Evolutionary conservation across 108 stramenopile species (phyloP), one percentile per base, ranked within the genome.

Genomic region (Skeletonema marinoi): DNA sequence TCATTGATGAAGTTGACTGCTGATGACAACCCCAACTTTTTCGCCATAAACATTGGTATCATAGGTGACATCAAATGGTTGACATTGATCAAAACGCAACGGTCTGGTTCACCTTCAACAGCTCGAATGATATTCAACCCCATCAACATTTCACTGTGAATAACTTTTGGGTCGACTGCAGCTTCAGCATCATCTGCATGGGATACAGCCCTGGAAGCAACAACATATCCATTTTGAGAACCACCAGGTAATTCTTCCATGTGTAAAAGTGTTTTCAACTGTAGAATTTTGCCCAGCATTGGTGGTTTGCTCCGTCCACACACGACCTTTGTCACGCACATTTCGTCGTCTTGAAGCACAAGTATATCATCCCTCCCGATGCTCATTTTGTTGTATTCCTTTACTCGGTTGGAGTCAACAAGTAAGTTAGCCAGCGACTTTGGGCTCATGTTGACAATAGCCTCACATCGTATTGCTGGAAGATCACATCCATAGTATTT

Each of bases 341-440:
- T 83, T 48, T 71, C 71, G 74, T 72, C 79, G 9, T 90, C 79
- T 51, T 89, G 78, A 8, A 93, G 71, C 8, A 83, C 67, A 19
- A 88, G 50, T 21, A 89, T 76, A 65, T 94, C 93, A 38, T 85
- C 77, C 48, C 92, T 72, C 14, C 93, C 93, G 7, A 90, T 74
- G 68, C 92, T 91, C 77, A 91, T 84, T 74, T 95, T 95, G 83
- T 95, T 95, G 84, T 95, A 95, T 74, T 92, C 90, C 66, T 89
- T 86, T 9, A 95, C 93, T 44, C 91, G 80, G 38, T n/a, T 64
- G 33, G 84, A 86, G 83, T 95, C 93, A 3, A 95, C 83, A 31
- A 95, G 69, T 30, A 95, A 73, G 44, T 87, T 77, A 25, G 81
- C 78, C 17, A 95, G 64, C 8, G 58, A 65, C 51, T 85, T 76